Base-by-base conservation (phyloP, 2,329 filamentous ascomycete species). In the Trichocomaceae sp. region DNA sequence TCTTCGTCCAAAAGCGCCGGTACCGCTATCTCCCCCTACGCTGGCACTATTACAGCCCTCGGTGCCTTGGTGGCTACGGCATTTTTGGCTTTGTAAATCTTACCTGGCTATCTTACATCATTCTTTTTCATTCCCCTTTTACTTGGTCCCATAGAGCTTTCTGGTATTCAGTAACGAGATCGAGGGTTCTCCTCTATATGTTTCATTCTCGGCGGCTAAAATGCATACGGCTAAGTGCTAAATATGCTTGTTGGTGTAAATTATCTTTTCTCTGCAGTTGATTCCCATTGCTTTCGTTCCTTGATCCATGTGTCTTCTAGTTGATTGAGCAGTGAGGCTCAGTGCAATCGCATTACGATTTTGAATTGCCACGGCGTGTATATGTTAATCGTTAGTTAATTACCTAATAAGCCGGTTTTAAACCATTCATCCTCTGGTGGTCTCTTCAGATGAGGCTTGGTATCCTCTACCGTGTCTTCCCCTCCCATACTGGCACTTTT, bases 1-100 rank as follows among this genome's bases (percentile, higher is more conserved):
- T 52, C 61, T 37, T 50, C 61, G 17, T 56, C 51, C 52, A 57
- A 55, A 20, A 52, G 46, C 46, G 56, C 50, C 47, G 55, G 57
- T 37, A 47, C 52, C 52, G 55, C 58, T 17, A 54, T 50, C 37
- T 44, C 55, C 39, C 22, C 59, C 60, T 39, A 35, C 9, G 49
- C 39, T 47, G 45, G 37, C 17, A 29, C 52, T 26, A 20, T 58
- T 29, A 50, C 49, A 17, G 52, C 42, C 49, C 31, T 58, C 26
- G 48, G 61, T 48, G 52, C 49, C 39, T 17, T 58, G 10, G 29
- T 31, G 12, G 49, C 35, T 45, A 49, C 52, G 45, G 54, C 54
- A 52, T 47, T 54, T 12, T 52, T 56, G 44, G 49, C 44, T 20
- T 49, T 53, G 51, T 45, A 57, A 26, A 57, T 19, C 9, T 22